Evolutionary conservation across 2,329 filamentous ascomycete genomes (phyloP), one percentile per base, ranked within the genome.

Genomic region (Aureobasidium sp.): DNA sequence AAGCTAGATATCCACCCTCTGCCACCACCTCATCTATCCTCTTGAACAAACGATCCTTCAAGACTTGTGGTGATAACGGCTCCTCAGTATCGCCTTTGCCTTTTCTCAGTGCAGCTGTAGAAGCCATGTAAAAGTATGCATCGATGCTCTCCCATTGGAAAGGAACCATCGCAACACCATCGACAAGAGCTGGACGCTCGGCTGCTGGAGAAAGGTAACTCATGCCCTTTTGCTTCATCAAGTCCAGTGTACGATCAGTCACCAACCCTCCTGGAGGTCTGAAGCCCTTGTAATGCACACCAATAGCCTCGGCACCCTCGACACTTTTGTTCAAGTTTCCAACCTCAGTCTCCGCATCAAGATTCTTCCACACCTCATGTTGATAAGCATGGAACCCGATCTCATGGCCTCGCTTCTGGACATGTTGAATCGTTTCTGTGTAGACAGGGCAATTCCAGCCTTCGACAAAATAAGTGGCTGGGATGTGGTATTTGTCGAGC

Each of bases 71-170:
- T 11, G 55, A 58, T 47, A 68, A 63, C 5, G 65, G 29, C 41
- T 66, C 63, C 44, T 65, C 67, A 7, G 60, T 30, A 42, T 68
- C 66, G 11, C 66, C 68, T 53, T 71, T 72, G 51, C 66, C 62
- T 61, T 65, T 66, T 30, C 71, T 64, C 47, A 73, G 57, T 14
- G 65, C 66, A 27, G 64, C 60, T 45, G 71, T 71, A 1, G 64
- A 57, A 21, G 69, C 68, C 70, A 73, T 71, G 54, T 72, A 72
- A 62, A 69, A 73, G 59, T 69, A 71, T 2, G 71, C 71, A 64
- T 73, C 71, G 10, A 72, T 69, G 14, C 64, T 68, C 16, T 62
- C 61, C 71, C 71, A 73, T 36, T 57, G 50, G 32, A 65, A 65
- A 36, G 64, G 64, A 54, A 65, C 57, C 55, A 65, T 64, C 14